Percentiles rank a stretch among this genome's conserved stretches.
phyloP scores from a whole-genome alignment of 2,329 filamentous ascomycete genomes.

The Microdochium bolleyi region DNA sequence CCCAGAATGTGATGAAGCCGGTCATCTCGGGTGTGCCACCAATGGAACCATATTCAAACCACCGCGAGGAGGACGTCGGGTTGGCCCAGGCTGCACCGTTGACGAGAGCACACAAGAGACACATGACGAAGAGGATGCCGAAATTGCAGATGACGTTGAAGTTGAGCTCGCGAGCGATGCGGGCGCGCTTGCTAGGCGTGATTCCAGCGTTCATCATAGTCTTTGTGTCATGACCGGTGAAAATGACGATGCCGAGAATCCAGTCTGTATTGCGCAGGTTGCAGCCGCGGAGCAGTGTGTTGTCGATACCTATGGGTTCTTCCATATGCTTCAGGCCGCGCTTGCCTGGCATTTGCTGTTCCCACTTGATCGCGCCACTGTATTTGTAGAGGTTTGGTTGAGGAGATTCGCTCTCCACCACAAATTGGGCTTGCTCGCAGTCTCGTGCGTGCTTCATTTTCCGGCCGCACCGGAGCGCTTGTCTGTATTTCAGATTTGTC shows the following conservation, averaged over 20 bases:
- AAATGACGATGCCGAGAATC: slow-evolving; percentile 85
- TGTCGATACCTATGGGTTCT: slow-evolving; percentile 92
- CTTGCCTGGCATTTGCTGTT: slow-evolving; percentile 55
- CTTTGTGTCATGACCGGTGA: slow-evolving; percentile 93
- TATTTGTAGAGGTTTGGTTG: slow-evolving; percentile 95
- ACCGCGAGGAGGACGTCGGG: slow-evolving; percentile 64
- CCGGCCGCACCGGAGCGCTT: slow-evolving; percentile 79
- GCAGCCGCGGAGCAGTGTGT: slow-evolving; percentile 85
- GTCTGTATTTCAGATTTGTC: slow-evolving; percentile 92
- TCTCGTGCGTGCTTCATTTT: slow-evolving; percentile 81
- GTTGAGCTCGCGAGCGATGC: slow-evolving; percentile 88
- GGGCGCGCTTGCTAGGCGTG: slow-evolving; percentile 87
- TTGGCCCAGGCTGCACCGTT: slow-evolving; percentile 78
- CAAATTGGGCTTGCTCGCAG: slow-evolving; percentile 82
- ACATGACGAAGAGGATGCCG: slow-evolving; percentile 80
- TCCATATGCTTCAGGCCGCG: slow-evolving; percentile 68
- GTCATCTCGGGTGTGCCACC: slow-evolving; percentile 68
- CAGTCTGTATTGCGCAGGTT: slow-evolving; percentile 94
- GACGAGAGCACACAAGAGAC: slow-evolving; percentile 74
- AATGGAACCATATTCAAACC: slow-evolving; percentile 81
- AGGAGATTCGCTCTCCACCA: slow-evolving; percentile 82
- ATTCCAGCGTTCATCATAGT: slow-evolving; percentile 98
- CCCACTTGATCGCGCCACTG: slow-evolving; percentile 83
- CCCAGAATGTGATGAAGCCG: slow-evolving; percentile 96
- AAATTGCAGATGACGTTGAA: slow-evolving; percentile 98